phyloP scores from a whole-genome alignment of 139 green algal genomes.

The Chlamydomonas sphaeroides region DNA sequence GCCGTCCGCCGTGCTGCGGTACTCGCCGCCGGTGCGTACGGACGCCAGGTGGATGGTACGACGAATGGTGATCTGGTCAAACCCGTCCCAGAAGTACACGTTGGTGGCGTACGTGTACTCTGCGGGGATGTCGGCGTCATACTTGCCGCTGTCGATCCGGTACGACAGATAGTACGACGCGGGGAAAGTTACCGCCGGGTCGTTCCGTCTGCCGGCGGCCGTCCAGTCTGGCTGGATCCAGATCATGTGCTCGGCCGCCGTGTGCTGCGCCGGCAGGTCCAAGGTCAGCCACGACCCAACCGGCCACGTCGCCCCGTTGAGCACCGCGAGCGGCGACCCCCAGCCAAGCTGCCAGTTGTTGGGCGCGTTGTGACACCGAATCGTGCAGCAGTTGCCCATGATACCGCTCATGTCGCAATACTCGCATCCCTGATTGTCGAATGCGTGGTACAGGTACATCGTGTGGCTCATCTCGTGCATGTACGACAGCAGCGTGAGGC shows the following conservation, averaged over 20 bases:
- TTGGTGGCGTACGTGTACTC: conserved; percentile 41
- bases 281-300: conserved; percentile 11
- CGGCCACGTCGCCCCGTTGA: conserved; percentile 20
- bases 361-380: conserved; percentile 50
- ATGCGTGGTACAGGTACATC: conserved; percentile 56
- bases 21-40: conserved; percentile 31
- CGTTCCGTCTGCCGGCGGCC: neutral
- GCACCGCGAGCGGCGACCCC: conserved; percentile 30
- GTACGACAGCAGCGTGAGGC: conserved; percentile 26
- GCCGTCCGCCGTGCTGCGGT: neutral
- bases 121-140: conserved; percentile 35
- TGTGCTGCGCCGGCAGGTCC: conserved; percentile 31
- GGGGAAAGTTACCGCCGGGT: neutral
- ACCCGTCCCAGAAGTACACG: conserved; percentile 47
- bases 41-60: conserved; percentile 1
- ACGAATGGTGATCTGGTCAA: conserved; percentile 2
- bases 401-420: conserved; percentile 48
- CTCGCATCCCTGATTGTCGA: conserved; percentile 22
- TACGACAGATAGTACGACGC: conserved; percentile 36
- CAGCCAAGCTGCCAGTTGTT: conserved; percentile 64
- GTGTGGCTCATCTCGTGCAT: conserved; percentile 60
- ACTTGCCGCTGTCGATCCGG: conserved; percentile 43
- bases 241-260: conserved; percentile 14
- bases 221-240: conserved; percentile 40
- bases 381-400: conserved; percentile 58